phyloP scores from a whole-genome alignment of 805 yeast species.

The Ogataea trehaloabstinens region DNA sequence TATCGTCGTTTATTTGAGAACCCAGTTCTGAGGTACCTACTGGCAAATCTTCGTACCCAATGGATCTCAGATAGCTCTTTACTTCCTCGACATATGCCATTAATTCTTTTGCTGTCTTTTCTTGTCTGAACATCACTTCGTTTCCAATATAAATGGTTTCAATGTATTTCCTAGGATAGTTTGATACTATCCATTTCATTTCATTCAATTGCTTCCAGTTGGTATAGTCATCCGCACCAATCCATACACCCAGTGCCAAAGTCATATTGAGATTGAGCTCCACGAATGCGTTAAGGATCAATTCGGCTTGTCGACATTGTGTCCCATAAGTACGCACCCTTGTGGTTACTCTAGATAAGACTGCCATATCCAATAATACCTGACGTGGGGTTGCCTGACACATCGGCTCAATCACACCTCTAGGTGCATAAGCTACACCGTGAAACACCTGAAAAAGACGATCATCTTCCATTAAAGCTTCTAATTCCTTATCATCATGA shows the following conservation, averaged over 20 bases:
- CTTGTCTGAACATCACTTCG: constrained; percentile 58
- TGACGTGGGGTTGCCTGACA: constrained; percentile 52
- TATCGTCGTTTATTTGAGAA: constrained; percentile 37
- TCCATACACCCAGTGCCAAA: constrained; percentile 63
- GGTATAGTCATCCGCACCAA: constrained; percentile 42
- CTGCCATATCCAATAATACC: constrained; percentile 53
- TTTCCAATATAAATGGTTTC: constrained; percentile 59
- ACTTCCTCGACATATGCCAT: constrained; percentile 41
- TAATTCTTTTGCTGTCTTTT: constrained; percentile 38
- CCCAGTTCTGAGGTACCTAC: constrained; percentile 67
- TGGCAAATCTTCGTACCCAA: constrained; percentile 40
- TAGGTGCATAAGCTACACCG: constrained; percentile 64
- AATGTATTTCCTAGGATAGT: constrained; percentile 45
- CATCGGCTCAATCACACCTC: constrained; percentile 44
- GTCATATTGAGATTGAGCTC: constrained; percentile 52
- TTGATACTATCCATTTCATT: constrained; percentile 40
- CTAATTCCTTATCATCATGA: constrained; percentile 34
- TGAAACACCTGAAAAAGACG: constrained; percentile 40
- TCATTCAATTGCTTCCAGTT: constrained; percentile 46
- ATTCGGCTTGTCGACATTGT: constrained; percentile 56
- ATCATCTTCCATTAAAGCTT: constrained; percentile 35
- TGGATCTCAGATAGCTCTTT: constrained; percentile 34
- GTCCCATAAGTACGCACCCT: constrained; percentile 59
- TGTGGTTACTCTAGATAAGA: constrained; percentile 56
- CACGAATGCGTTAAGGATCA: constrained; percentile 51